Evolutionary conservation across 2,329 filamentous ascomycete species (phyloP).

Genomic region (Pseudopyricularia javanii): DNA sequence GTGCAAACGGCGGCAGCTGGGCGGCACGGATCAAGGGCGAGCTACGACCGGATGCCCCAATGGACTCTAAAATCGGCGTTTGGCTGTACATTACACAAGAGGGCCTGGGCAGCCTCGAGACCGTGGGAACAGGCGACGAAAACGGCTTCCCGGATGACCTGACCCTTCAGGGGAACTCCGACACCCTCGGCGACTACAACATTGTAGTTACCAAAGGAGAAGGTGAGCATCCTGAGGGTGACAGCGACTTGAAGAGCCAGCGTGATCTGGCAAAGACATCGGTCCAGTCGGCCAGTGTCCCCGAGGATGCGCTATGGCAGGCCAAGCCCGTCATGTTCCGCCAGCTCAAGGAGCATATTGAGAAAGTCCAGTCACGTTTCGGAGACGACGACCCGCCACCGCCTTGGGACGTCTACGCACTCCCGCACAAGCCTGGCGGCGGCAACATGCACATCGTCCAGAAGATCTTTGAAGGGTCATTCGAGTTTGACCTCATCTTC

Average conservation of each 20-base stretch:
- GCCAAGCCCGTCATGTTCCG: slow-evolving; percentile 50
- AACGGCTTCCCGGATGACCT: slow-evolving; percentile 48
- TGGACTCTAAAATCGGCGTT: slow-evolving; percentile 60
- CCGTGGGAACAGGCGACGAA: slow-evolving; percentile 36
- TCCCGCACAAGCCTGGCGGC: slow-evolving; percentile 52
- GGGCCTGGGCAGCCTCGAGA: slow-evolving; percentile 54
- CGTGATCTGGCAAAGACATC: slow-evolving; percentile 67
- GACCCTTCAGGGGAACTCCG: slow-evolving; percentile 56
- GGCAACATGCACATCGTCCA: slow-evolving; percentile 85
- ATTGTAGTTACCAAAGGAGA: slow-evolving; percentile 63
- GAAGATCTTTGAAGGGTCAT: slow-evolving; percentile 80
- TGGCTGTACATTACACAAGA: slow-evolving; percentile 78
- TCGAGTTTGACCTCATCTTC: slow-evolving; percentile 89
- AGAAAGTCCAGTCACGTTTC: slow-evolving; percentile 33
- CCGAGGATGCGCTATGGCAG: slow-evolving; percentile 69
- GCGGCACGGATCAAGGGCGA: slow-evolving; percentile 76
- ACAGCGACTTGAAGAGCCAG: slow-evolving; percentile 52
- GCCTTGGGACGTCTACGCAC: slow-evolving; percentile 73
- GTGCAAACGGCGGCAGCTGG: slow-evolving; percentile 71
- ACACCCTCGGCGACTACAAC: slow-evolving; percentile 66
- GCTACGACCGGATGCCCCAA: slow-evolving; percentile 55
- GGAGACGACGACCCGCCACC: slow-evolving; percentile 57
- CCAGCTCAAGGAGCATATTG: slow-evolving; percentile 37
- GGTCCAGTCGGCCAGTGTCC: slow-evolving; percentile 58
- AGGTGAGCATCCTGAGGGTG: slow-evolving; percentile 46